phyloP scores from a whole-genome alignment of 306 rosid species.

The Comarum palustre region DNA sequence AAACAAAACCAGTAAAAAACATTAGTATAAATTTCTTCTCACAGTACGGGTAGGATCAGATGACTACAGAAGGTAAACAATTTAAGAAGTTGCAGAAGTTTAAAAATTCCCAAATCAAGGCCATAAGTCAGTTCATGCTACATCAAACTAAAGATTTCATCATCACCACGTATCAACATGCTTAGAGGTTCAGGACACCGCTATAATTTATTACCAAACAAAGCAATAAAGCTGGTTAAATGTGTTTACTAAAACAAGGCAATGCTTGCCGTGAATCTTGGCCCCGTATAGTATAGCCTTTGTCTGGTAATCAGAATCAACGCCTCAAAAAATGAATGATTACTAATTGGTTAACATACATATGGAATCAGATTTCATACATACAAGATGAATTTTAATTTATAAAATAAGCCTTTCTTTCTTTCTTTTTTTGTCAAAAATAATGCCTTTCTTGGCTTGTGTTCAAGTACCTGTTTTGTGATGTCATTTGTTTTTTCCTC shows the following conservation, averaged over 20 bases:
- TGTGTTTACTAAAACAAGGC: neutral
- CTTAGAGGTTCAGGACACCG: neutral
- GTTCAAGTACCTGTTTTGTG: constrained; percentile 65
- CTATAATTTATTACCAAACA: neutral
- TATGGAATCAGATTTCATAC: neutral
- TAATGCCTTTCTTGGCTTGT: neutral
- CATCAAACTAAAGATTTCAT: neutral
- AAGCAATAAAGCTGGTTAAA: neutral
- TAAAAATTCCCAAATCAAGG: neutral
- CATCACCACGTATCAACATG: neutral
- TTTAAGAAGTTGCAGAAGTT: neutral
- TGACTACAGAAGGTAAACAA: neutral
- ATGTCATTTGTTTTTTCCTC: constrained; percentile 75
- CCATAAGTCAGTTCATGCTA: neutral
- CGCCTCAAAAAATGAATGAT: neutral
- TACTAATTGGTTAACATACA: neutral
- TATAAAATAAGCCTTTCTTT: neutral
- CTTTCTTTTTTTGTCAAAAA: too few species aligned
- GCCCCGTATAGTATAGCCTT: neutral
- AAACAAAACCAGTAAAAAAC: constrained; percentile 4
- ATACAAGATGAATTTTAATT: neutral
- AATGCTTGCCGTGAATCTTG: neutral
- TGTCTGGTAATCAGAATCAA: neutral
- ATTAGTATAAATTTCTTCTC: neutral
- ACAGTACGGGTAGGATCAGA: neutral